A percentile compares a stretch with the other conserved stretches of the same genome.
Evolutionary conservation across 1,139 yeast species (phyloP).

Genomic region (Suhomyces terraborum): DNA sequence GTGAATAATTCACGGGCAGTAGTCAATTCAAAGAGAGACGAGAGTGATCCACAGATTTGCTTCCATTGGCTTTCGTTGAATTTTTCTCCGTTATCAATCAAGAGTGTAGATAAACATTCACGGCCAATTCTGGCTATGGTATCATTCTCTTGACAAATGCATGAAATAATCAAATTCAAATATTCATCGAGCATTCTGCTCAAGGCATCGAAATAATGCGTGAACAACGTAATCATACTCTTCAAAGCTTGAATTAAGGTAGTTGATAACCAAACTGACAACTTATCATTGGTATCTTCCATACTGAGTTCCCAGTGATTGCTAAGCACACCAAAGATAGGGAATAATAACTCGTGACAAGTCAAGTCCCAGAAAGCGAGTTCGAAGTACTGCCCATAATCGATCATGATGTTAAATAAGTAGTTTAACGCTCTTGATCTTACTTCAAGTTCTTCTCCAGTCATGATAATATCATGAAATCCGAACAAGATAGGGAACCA

Average conservation of each 20-base stretch:
- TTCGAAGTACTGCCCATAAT: slow-evolving; percentile 77
- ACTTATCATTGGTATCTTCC: slow-evolving; percentile 67
- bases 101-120: slow-evolving; percentile 77
- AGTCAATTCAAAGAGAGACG: slow-evolving; percentile 71
- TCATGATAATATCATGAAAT: slow-evolving; percentile 87
- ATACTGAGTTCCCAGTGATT: slow-evolving; percentile 73
- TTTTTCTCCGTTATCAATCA: slow-evolving; percentile 70
- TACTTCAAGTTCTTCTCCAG: slow-evolving; percentile 91
- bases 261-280: slow-evolving; percentile 95
- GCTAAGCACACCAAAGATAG: slow-evolving; percentile 81
- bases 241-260: slow-evolving; percentile 94
- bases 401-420: slow-evolving; percentile 78
- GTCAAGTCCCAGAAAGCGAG: slow-evolving; percentile 79
- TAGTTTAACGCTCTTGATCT: slow-evolving; percentile 83
- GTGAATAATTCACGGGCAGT: slow-evolving; percentile 85
- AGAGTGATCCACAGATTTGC: slow-evolving; percentile 64
- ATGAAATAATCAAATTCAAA: slow-evolving; percentile 73
- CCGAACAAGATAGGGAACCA: slow-evolving; percentile 87
- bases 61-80: slow-evolving; percentile 74
- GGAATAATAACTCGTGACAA: slow-evolving; percentile 79
- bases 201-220: slow-evolving; percentile 76
- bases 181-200: slow-evolving; percentile 76
- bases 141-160: slow-evolving; percentile 96
- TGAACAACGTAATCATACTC: slow-evolving; percentile 79
- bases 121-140: slow-evolving; percentile 94